These are phyloP conservation scores for Ormosia semicastrata DNA, from an alignment of 306 rosid species.

Conservation along the genomic window DNA sequence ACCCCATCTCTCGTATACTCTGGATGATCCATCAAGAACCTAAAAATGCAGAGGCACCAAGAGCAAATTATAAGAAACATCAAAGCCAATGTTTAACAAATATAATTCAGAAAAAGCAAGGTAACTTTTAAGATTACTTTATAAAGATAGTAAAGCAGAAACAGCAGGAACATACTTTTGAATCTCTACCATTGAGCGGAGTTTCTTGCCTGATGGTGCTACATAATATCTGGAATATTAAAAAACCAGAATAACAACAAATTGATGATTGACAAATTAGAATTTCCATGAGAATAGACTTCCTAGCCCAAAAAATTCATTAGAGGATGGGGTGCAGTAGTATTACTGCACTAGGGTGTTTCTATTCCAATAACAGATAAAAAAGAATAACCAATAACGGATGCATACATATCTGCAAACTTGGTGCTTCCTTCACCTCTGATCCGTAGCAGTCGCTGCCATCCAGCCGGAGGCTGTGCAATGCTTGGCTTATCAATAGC, in stretches of 20 bases:
- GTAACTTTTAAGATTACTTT: background rate
- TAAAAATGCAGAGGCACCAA: constrained; percentile 32
- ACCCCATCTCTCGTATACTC: constrained; percentile 59
- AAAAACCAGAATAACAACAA: constrained; percentile 4
- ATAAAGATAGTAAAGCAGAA: constrained; percentile 12
- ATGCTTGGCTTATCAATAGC: constrained; percentile 96
- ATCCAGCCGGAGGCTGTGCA: constrained; percentile 85
- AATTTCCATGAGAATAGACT: constrained; percentile 14
- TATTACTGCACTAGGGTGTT: background rate
- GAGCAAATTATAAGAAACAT: background rate
- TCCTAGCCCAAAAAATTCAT: background rate
- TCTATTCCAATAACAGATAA: background rate
- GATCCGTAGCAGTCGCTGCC: constrained; percentile 84
- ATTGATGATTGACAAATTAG: constrained; percentile 18
- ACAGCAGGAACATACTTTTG: constrained; percentile 59
- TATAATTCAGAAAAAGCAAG: constrained; percentile 2
- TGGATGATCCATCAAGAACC: constrained; percentile 79
- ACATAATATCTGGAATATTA: constrained; percentile 67
- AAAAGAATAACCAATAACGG: background rate
- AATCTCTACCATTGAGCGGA: constrained; percentile 88
- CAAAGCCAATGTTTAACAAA: background rate
- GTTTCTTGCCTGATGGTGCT: constrained; percentile 87
- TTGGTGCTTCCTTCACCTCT: constrained; percentile 90
- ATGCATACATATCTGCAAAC: constrained; percentile 84
- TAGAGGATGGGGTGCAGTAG: background rate